Evolutionary conservation across 257 asterid species (phyloP), one percentile per base, ranked within the genome.

Genomic region (Capsicum baccatum): DNA sequence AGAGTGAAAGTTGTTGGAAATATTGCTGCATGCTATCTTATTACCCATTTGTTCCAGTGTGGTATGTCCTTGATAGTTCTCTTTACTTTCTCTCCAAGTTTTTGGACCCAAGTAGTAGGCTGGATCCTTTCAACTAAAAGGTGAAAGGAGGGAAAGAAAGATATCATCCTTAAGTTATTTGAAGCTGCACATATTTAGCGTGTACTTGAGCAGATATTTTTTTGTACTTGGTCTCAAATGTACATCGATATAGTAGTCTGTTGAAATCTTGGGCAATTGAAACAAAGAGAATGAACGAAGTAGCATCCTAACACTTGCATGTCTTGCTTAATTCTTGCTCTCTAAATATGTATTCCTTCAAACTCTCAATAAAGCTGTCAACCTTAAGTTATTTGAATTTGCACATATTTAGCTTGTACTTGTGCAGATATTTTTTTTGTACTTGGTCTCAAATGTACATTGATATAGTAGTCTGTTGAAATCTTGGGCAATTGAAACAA

Each of bases 111-210:
- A 16, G 33, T 70, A 42, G 54, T 17, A 44, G 17, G 56, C 15
- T 70, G 79, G 79, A 70, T 70, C 79, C 79, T 44, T 70, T 11
- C 9, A 70, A 15, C 78, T 39, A 37, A 39, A 42, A 17, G 56
- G 9, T 70, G 56, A 70, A 70, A 70, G 17, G 16, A 44, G 79
- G 56, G 17, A 42, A 68, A 70, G 55, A 70, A 42, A 70, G 44
- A 39, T 9, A 17, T 42, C 56, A 17, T 44, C 48, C 0, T 66
- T 33, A 15, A 66, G 11, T 66, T 66, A 42, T 62, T 42, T 70
- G 79, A 70, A 66, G 73, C 6, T 35, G 2, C 33, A 66, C 73
- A 26, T 66, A 66, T 66, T 66, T 26, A 33, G 44, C 7, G n/a
- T 33, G 48, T 66, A 66, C 48, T 66, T 66, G 47, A 5, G 73